phyloP scores from a whole-genome alignment of 2,329 filamentous ascomycete species.

The Xylariaceae sp. region DNA sequence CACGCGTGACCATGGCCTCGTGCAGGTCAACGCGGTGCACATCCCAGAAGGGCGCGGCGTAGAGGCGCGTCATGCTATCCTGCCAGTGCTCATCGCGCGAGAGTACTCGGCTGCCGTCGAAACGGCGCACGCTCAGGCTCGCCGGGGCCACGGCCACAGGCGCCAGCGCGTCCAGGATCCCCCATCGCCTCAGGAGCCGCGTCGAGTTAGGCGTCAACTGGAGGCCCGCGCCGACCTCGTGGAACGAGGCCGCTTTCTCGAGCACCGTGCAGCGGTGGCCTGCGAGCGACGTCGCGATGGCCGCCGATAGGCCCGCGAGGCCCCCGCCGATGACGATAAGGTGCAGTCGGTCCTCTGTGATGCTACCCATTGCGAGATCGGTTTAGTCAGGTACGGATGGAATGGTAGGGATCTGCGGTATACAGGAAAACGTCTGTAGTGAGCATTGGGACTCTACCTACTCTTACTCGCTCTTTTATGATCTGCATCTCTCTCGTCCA shows the following conservation, averaged over 20 bases:
- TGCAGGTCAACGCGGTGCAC: slow-evolving; percentile 43
- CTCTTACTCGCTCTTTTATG: no score
- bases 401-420: no score
- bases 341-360: not conserved
- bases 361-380: not conserved
- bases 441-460: no score
- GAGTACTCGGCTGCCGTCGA: no score
- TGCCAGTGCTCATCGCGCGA: no score
- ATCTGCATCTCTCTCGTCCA: no score
- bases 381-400: no score
- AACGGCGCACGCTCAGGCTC: no score
- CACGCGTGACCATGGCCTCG: slow-evolving; percentile 34
- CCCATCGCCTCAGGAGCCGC: slow-evolving; percentile 37
- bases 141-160: no score
- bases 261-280: slow-evolving; percentile 7
- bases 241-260: not conserved
- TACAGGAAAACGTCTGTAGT: no score
- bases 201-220: slow-evolving; percentile 39
- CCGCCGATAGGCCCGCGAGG: slow-evolving; percentile 6
- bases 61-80: not conserved
- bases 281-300: slow-evolving; percentile 6
- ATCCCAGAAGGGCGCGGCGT: slow-evolving; percentile 39
- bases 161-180: slow-evolving; percentile 5
- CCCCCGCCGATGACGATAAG: slow-evolving; percentile 8
- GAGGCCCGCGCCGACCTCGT: slow-evolving; percentile 37